Evolutionary conservation across 2,329 filamentous ascomycete genomes (phyloP), one percentile per base, ranked within the genome.

Genomic region (Blastomyces silverae): DNA sequence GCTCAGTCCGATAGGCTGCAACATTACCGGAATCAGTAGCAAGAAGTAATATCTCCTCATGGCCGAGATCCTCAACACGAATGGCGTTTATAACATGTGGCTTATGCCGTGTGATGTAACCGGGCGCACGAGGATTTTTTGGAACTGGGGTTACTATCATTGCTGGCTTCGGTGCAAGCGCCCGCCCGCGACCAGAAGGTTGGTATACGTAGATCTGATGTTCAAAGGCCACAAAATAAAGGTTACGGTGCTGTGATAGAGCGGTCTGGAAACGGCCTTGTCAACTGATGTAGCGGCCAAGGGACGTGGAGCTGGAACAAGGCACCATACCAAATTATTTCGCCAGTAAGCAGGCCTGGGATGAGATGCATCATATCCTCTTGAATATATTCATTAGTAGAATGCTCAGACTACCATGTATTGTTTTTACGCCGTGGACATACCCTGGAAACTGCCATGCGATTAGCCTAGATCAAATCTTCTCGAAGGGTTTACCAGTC

Each of bases 21-120:
- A 92, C 83, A 72, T 93, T 90, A 7, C 90, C 90, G 67, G 91
- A 89, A 69, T 93, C 90, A 65, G 85, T 90, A 46, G 81, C 83
- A 55, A 87, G 77, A 3, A 91, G 74, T 5, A 93, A 69, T 39
- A 92, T 83, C 74, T 94, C 90, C 61, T 89, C 79, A 7, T 82
- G 77, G 0, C 90, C 90, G 15, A 93, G 77, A 58, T 89, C 83
- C 20, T 88, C 88, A 34, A 89, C 81, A 13, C 88, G 79, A 20
- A 92, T 77, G 68, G 88, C 84, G 71, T 92, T 93, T 60, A 90
- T 82, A 39, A 83, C 81, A 73, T 92, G 89, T 0, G 84, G 82
- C 8, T 77, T 76, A 0, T 62, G 34, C 0, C 66, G 66, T 64
- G 87, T 82, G 39, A 90, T 78, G 65, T 82, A 81, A 6, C 87